These are phyloP conservation scores for Omphalotus guepiniiformis DNA, from an alignment of 768 basidiomycete species.

Conservation along the genomic window DNA sequence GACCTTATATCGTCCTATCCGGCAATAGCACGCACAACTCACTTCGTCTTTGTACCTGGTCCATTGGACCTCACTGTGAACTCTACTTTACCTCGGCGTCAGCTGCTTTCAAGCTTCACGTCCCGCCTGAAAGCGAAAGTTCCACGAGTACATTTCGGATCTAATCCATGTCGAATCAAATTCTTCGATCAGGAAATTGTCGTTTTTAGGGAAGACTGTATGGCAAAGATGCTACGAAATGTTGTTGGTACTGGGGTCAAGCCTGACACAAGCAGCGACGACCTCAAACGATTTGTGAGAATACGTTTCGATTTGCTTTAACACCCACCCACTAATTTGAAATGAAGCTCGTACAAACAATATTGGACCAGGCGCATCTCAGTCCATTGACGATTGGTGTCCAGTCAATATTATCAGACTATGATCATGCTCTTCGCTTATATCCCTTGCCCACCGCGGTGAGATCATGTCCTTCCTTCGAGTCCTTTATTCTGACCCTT, in stretches of 20 bases:
- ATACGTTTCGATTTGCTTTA: not conserved
- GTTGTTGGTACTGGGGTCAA: constrained; percentile 87
- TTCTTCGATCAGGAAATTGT: constrained; percentile 97
- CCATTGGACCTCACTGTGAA: constrained; percentile 87
- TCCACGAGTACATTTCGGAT: constrained; percentile 78
- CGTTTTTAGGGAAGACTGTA: constrained; percentile 86
- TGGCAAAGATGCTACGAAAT: constrained; percentile 92
- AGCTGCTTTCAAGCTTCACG: constrained; percentile 73
- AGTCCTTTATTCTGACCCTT: not conserved
- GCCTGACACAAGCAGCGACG: constrained; percentile 68
- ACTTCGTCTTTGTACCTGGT: constrained; percentile 94
- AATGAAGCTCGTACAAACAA: constrained; percentile 86
- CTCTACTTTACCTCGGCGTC: constrained; percentile 73
- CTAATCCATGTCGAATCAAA: constrained; percentile 91
- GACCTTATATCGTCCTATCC: constrained; percentile 84
- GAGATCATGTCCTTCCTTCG: constrained; percentile 24
- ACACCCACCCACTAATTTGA: constrained; percentile 9
- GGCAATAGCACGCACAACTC: constrained; percentile 67
- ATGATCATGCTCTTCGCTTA: constrained; percentile 86
- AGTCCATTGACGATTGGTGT: constrained; percentile 79
- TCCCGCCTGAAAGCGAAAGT: constrained; percentile 65
- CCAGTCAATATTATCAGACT: constrained; percentile 85
- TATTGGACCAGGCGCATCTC: constrained; percentile 95
- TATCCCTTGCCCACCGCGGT: constrained; percentile 94
- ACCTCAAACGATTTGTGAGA: constrained; percentile 85